Evolutionary conservation across 2,329 filamentous ascomycete species (phyloP).

Genomic region (Colletotrichum salicis): DNA sequence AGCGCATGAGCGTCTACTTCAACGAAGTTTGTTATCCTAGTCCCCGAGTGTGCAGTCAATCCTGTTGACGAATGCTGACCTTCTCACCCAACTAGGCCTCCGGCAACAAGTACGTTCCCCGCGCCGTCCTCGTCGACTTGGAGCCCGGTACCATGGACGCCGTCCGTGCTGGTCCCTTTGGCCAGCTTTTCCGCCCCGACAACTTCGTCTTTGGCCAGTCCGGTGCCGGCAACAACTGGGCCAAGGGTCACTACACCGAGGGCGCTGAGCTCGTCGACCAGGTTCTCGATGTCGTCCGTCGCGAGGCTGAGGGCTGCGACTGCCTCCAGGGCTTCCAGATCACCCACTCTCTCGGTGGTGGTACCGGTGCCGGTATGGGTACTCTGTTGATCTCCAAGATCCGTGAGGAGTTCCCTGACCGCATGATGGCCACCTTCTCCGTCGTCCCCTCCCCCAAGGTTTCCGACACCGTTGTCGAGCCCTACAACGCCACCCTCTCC

Average conservation of each 20-base stretch:
- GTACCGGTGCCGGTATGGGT: conserved; percentile 99
- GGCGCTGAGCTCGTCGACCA: conserved; percentile 99
- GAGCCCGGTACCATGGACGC: conserved; percentile 99
- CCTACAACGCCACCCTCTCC: conserved; percentile 99
- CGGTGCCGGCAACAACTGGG: conserved; percentile 99
- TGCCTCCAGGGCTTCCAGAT: conserved; percentile 99
- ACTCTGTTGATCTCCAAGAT: conserved; percentile 99
- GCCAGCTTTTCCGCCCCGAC: conserved; percentile 99
- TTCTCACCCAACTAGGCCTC: conserved; percentile 71
- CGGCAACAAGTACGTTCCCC: conserved; percentile 99
- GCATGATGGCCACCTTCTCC: conserved; percentile 99
- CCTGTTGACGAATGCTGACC: conserved; percentile 29
- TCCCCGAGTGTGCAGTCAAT: conserved; percentile 4
- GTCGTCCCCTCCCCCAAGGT: conserved; percentile 99
- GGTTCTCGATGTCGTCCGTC: conserved; percentile 97
- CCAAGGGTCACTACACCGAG: conserved; percentile 99
- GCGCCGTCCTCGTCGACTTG: conserved; percentile 98
- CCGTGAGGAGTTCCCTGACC: conserved; percentile 99
- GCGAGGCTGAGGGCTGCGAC: conserved; percentile 98
- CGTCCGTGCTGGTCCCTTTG: conserved; percentile 96
- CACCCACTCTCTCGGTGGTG: conserved; percentile 99
- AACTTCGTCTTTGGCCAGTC: conserved; percentile 99
- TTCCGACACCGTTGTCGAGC: conserved; percentile 99
- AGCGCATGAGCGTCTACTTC: conserved; percentile 99
- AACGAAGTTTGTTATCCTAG: conserved; percentile 66